A percentile compares a stretch with the other conserved stretches of the same genome.
Conservation (phyloP, 2,329 filamentous ascomycete genomes). For the Penicillium janthinellum region DNA sequence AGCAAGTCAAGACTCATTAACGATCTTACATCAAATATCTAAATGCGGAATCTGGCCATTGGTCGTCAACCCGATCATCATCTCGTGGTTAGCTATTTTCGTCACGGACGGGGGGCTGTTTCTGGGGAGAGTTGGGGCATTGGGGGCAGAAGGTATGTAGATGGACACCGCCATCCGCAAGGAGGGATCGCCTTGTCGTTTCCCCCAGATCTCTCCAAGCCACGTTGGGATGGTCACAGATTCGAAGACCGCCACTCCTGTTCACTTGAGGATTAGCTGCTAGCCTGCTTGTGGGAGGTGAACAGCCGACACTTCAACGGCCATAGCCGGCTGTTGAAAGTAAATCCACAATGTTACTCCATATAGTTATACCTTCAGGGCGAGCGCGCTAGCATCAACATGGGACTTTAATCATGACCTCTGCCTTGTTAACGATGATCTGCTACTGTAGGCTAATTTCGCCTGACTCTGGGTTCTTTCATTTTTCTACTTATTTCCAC, state of each 20-base stretch:
- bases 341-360: not conserved
- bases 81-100: slow-evolving; percentile 32
- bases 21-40: not conserved
- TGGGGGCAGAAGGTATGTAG: not conserved
- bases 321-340: not conserved
- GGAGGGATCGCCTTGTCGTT: slow-evolving; percentile 5
- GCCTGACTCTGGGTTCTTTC: not conserved
- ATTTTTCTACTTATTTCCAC: not conserved
- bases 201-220: slow-evolving; percentile 11
- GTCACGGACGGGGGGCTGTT: slow-evolving; percentile 28
- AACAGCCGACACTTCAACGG: not conserved
- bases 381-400: not conserved
- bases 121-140: not conserved
- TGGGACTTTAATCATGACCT: not conserved
- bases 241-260: not conserved
- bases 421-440: not conserved
- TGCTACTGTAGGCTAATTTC: not conserved
- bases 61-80: not conserved
- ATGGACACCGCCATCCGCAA: slow-evolving; percentile 15
- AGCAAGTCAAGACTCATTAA: not conserved
- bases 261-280: not conserved
- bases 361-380: not conserved
- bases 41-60: not conserved
- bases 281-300: not conserved
- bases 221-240: slow-evolving; percentile 15